Evolutionary conservation across 768 basidiomycete species (phyloP).

Genomic region (Lyophyllum semitale): DNA sequence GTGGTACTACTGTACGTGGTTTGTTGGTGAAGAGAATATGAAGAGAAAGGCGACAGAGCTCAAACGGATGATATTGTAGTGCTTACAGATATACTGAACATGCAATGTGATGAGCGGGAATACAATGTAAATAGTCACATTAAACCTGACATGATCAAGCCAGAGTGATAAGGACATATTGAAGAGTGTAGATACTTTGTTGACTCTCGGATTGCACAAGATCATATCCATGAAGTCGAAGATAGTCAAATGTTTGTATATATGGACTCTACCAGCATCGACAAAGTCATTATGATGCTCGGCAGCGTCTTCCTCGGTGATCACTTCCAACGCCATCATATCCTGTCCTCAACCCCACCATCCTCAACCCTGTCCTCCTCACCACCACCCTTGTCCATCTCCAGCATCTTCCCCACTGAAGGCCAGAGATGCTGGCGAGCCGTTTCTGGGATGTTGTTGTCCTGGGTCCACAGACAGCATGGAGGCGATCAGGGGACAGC

Average conservation of each 20-base stretch:
- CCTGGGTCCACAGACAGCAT: no score
- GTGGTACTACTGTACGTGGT: no score
- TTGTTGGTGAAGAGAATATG: no score
- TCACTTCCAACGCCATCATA: slow-evolving; percentile 62
- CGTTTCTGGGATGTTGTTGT: no score
- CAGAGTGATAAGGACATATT: no score
- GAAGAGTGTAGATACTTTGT: no score
- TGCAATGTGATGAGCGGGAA: background rate
- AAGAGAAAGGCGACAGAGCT: no score
- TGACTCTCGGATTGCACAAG: no score
- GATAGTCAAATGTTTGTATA: slow-evolving; percentile 78
- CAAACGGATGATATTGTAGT: no score
- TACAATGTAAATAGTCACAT: slow-evolving; percentile 6
- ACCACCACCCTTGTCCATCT: slow-evolving; percentile 39
- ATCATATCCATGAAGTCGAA: slow-evolving; percentile 97
- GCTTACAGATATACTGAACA: background rate
- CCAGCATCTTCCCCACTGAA: slow-evolving; percentile 33
- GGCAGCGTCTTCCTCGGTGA: slow-evolving; percentile 86
- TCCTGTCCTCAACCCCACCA: slow-evolving; percentile 41
- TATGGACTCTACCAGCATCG: slow-evolving; percentile 62
- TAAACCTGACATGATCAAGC: no score
- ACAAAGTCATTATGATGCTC: slow-evolving; percentile 30
- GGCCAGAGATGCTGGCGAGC: no score
- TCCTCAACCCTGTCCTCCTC: slow-evolving; percentile 36
- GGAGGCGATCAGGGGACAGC: no score